Percentiles rank a stretch among this genome's conserved stretches.
Conservation (phyloP, 1,284 basidiomycete genomes). For the Sanghuangporus sanghuang region DNA sequence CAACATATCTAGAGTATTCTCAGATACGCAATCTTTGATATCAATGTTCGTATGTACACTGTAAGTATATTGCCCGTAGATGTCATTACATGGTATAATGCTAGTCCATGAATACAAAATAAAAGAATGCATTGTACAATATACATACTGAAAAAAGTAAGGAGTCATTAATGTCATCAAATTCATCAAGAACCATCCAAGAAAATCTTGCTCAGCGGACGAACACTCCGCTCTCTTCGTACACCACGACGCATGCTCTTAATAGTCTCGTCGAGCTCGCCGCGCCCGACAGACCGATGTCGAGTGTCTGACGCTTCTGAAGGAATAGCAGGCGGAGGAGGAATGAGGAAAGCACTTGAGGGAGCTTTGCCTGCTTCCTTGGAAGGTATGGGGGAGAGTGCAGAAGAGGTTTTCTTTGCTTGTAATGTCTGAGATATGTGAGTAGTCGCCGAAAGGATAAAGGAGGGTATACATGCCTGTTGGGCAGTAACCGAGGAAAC, state of each 20-base stretch:
- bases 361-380: not conserved
- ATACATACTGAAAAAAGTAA: not conserved
- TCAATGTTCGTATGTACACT: not conserved
- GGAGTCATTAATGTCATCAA: not conserved
- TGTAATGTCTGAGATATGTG: not conserved
- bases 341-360: not conserved
- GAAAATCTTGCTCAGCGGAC: constrained; percentile 72
- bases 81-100: not conserved
- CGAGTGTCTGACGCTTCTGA: constrained; percentile 32
- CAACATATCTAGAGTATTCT: not conserved
- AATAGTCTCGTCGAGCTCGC: constrained; percentile 78
- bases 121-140: not conserved
- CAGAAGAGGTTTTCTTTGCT: not conserved
- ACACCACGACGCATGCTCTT: constrained; percentile 72
- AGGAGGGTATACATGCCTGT: not conserved
- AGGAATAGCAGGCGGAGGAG: constrained; percentile 30
- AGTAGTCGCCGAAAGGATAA: not conserved
- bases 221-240: constrained; percentile 42
- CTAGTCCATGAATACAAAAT: not conserved
- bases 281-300: constrained; percentile 55
- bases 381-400: not conserved
- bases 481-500: not conserved
- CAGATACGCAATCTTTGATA: not conserved
- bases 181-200: constrained; percentile 46
- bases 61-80: not conserved